Percentiles rank a stretch among this genome's conserved stretches.
Evolutionary conservation across 2,329 filamentous ascomycete genomes (phyloP).

Genomic region (Penicillium sp.): DNA sequence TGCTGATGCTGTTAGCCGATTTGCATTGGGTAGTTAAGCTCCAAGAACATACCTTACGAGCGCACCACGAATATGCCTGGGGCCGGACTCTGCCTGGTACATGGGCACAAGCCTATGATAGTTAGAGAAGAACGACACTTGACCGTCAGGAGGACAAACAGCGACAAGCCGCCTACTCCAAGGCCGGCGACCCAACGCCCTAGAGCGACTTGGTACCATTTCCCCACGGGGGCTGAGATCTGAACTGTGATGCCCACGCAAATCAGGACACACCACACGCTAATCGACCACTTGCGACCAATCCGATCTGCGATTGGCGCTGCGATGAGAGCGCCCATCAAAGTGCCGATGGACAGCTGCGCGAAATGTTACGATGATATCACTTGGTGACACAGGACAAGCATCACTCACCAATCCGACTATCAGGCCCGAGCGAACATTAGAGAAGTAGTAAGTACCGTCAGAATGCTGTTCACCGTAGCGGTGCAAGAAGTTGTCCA

Average conservation of each 20-base stretch:
- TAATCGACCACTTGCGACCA: slow-evolving; percentile 49
- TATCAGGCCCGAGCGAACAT: slow-evolving; percentile 49
- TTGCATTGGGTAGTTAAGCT: no score
- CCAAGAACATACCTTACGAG: slow-evolving; percentile 39
- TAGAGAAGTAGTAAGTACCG: slow-evolving; percentile 43
- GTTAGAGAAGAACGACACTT: neutral
- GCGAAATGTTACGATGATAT: no score
- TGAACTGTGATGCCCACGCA: slow-evolving; percentile 49
- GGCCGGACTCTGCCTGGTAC: slow-evolving; percentile 52
- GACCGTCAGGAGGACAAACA: slow-evolving; percentile 17
- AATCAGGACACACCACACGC: slow-evolving; percentile 45
- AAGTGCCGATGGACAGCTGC: slow-evolving; percentile 50
- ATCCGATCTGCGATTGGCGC: slow-evolving; percentile 49
- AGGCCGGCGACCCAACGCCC: slow-evolving; percentile 51
- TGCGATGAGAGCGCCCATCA: slow-evolving; percentile 48
- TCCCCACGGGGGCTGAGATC: slow-evolving; percentile 41
- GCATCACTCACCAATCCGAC: slow-evolving; percentile 40
- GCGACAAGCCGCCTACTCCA: slow-evolving; percentile 48
- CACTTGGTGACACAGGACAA: no score
- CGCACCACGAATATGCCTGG: slow-evolving; percentile 51
- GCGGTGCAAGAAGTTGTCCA: slow-evolving; percentile 45
- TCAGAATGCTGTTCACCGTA: slow-evolving; percentile 40
- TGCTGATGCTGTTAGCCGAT: slow-evolving; percentile 32
- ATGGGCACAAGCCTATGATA: slow-evolving; percentile 44
- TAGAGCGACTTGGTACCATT: slow-evolving; percentile 49